These are phyloP conservation scores for Beta corolliflora DNA, from an alignment of 179 eudicot species.

Conservation along the genomic window DNA sequence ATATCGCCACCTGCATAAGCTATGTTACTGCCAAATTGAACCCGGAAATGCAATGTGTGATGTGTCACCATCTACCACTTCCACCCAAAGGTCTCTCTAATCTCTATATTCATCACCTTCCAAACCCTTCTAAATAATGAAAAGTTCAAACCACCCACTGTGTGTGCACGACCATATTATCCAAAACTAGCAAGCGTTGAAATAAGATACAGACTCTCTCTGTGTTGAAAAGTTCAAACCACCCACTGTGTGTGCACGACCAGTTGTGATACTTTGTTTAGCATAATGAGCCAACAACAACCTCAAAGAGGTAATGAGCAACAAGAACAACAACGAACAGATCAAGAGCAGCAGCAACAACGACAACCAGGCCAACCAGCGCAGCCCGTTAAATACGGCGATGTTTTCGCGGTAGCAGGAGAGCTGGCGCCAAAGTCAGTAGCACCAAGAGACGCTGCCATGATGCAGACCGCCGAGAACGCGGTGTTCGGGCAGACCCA, in stretches of 20 bases:
- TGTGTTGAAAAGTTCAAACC: no score
- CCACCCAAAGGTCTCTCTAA: neutral
- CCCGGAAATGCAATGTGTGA: neutral
- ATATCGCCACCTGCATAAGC: neutral
- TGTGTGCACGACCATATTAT: neutral
- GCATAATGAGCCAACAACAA: constrained; percentile 55
- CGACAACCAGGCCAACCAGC: neutral
- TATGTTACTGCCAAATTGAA: neutral
- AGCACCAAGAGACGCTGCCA: constrained; percentile 64
- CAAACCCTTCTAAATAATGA: neutral
- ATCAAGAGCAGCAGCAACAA: constrained; percentile 21
- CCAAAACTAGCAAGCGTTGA: neutral
- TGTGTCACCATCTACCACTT: neutral
- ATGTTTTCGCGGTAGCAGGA: constrained; percentile 59
- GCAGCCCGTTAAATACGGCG: constrained; percentile 66
- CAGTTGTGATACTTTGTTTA: no score
- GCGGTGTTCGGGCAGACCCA: constrained; percentile 48
- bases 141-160: neutral
- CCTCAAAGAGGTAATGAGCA: constrained; percentile 12
- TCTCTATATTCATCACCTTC: neutral
- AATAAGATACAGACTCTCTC: no score
- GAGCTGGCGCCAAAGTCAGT: constrained; percentile 56
- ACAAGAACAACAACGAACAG: neutral
- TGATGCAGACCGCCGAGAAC: constrained; percentile 73
- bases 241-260: no score